These are phyloP conservation scores for Backusella circina DNA, from an alignment of 192 early-diverging fungal species.

Conservation along the genomic window DNA sequence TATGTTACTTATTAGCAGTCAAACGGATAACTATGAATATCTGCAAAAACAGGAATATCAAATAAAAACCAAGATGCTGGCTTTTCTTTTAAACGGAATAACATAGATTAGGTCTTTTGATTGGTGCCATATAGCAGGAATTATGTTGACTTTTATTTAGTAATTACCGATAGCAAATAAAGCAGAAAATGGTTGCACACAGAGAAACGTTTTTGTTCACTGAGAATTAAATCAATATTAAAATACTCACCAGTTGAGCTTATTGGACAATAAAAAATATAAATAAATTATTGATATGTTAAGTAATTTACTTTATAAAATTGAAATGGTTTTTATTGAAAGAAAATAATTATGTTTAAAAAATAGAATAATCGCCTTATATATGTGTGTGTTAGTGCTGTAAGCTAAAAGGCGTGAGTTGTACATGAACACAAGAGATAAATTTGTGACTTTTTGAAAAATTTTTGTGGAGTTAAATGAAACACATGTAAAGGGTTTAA, in stretches of 20 bases:
- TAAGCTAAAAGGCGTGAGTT: not conserved
- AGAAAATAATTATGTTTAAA: not conserved
- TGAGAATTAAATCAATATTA: not conserved
- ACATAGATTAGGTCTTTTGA: not conserved
- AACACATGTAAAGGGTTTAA: not conserved
- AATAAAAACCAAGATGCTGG: not conserved
- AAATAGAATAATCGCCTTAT: not conserved
- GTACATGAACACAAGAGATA: not conserved
- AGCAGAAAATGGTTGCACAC: not conserved
- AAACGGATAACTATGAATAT: not conserved
- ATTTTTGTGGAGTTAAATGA: not conserved
- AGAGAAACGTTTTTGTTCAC: not conserved
- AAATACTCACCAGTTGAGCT: not conserved
- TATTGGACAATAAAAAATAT: not conserved
- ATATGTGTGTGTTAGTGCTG: not conserved
- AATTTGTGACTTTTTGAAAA: not conserved
- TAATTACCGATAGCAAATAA: not conserved
- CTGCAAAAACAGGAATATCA: not conserved
- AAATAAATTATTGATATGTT: too few species aligned
- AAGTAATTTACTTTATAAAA: not conserved
- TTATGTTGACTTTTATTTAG: not conserved
- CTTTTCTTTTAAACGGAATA: not conserved
- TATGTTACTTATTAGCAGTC: not conserved
- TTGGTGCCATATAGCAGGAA: not conserved
- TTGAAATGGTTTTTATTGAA: too few species aligned